phyloP scores from a whole-genome alignment of 345 rosid species.

The Gossypium bickii region DNA sequence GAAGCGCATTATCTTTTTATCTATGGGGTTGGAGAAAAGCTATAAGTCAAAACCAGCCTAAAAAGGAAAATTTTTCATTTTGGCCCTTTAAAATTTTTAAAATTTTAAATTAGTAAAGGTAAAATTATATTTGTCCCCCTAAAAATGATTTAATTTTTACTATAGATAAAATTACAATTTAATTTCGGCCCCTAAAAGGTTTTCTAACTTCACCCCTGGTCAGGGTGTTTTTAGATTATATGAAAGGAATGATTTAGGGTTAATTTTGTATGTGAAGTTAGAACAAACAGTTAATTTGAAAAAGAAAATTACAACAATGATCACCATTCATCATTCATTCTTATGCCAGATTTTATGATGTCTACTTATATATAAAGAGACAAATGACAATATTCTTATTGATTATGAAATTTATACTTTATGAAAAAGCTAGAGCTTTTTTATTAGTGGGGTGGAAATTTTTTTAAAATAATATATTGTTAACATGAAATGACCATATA shows the following conservation, averaged over 20 bases:
- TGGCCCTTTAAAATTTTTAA: too few relatives aligned
- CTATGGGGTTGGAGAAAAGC: accelerated
- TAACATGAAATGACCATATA: slow-evolving; percentile 7
- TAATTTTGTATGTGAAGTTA: too few relatives aligned
- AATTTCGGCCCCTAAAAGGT: accelerated
- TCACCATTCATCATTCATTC: background rate
- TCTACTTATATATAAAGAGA: background rate
- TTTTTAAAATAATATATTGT: background rate
- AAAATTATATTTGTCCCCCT: too few relatives aligned
- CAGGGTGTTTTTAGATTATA: too few relatives aligned
- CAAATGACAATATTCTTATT: background rate
- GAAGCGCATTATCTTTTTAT: accelerated
- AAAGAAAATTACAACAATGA: background rate
- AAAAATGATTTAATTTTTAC: too few relatives aligned
- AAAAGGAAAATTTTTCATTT: too few relatives aligned
- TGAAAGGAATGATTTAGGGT: too few relatives aligned
- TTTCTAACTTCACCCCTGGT: too few relatives aligned
- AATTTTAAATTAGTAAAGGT: too few relatives aligned
- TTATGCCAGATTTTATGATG: background rate
- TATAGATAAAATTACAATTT: too few relatives aligned
- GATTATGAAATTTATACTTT: background rate
- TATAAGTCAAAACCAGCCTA: too few relatives aligned
- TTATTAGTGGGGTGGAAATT: background rate
- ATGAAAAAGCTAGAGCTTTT: background rate
- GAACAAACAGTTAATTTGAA: background rate